phyloP scores from a whole-genome alignment of 306 rosid genomes.

The Casuarina cunninghamiana region DNA sequence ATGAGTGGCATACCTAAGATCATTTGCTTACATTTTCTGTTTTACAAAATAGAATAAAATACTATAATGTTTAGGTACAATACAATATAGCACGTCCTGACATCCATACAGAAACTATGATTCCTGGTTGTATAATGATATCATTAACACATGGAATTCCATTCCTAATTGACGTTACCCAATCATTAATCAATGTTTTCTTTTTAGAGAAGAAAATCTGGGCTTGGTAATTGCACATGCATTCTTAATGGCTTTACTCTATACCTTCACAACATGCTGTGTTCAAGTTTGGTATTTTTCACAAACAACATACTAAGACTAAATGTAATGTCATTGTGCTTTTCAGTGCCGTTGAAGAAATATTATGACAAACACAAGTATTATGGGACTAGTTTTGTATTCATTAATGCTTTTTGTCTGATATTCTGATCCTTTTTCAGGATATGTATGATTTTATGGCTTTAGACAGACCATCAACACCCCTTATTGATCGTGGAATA shows the following conservation, averaged over 20 bases:
- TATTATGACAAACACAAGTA: slow-evolving; percentile 10
- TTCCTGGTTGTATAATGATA: not conserved
- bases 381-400: slow-evolving; percentile 1
- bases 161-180: not conserved
- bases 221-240: not conserved
- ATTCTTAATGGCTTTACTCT: not conserved
- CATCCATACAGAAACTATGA: not conserved
- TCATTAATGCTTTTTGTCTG: slow-evolving; percentile 10
- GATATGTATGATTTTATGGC: slow-evolving; percentile 99
- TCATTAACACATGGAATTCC: not conserved
- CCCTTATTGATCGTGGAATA: slow-evolving; percentile 85
- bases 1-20: not conserved
- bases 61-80: not conserved
- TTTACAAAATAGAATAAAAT: not conserved
- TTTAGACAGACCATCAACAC: slow-evolving; percentile 82
- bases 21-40: not conserved
- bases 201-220: not conserved
- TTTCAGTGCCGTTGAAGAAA: slow-evolving; percentile 5
- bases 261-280: not conserved
- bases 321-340: not conserved
- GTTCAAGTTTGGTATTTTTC: not conserved
- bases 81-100: not conserved
- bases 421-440: slow-evolving; percentile 48
- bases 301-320: not conserved
- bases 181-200: not conserved